These are phyloP conservation scores for Dactylellina cionopaga DNA, from an alignment of 2,329 filamentous ascomycete species.

Conservation along the genomic window DNA sequence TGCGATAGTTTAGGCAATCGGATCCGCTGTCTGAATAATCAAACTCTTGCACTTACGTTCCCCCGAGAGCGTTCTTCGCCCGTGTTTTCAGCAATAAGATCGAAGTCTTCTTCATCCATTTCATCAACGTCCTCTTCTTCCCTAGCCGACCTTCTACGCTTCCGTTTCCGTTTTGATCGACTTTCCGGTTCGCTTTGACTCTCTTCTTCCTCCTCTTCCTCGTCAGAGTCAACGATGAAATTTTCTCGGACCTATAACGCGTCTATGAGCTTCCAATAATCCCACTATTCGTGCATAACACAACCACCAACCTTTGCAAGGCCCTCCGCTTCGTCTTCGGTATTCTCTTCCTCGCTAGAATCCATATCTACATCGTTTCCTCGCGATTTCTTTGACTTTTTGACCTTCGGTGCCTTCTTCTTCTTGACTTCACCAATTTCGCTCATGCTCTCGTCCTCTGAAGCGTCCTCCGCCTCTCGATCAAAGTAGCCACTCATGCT, in stretches of 20 bases:
- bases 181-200: conserved; percentile 59
- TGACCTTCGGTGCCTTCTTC: conserved; percentile 60
- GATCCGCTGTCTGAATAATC: background rate
- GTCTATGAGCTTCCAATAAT: conserved; percentile 17
- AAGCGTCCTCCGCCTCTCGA: conserved; percentile 84
- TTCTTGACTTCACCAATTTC: conserved; percentile 72
- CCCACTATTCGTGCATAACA: too few species aligned
- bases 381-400: conserved; percentile 59
- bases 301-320: conserved; percentile 72
- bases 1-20: background rate
- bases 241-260: conserved; percentile 80
- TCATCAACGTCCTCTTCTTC: conserved; percentile 82
- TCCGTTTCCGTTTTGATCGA: conserved; percentile 65
- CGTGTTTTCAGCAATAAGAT: conserved; percentile 80
- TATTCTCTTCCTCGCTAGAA: conserved; percentile 90
- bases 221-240: conserved; percentile 94
- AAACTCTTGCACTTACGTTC: conserved; percentile 46
- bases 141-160: conserved; percentile 75
- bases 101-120: conserved; percentile 94
- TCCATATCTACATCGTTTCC: conserved; percentile 70
- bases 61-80: conserved; percentile 54
- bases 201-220: conserved; percentile 77
- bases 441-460: conserved; percentile 81
- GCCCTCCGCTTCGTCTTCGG: conserved; percentile 90
- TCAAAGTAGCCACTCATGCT: conserved; percentile 81